Evolutionary conservation across 164 flowering plant genomes (phyloP), one percentile per base, ranked within the genome.

Genomic region (Nymphaea thermarum): DNA sequence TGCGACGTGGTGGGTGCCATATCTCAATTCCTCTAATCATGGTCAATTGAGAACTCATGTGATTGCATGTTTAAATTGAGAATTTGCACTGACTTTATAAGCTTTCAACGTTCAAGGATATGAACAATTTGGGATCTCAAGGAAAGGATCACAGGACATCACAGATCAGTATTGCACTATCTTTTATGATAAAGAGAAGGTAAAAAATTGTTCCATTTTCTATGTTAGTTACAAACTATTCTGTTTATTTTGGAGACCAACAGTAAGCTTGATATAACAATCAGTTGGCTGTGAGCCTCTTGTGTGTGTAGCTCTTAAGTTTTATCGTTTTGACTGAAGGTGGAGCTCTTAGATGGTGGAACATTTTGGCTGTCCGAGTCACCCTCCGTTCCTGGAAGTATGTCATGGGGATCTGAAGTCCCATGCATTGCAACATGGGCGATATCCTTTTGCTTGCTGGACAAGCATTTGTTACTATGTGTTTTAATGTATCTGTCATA

Each of bases 361-460:
- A 91, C 97, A 5, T 93, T 93, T 83, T 93, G 97, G 98, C 72
- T 93, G 70, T 93, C 98, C 3, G 98, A 93, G 80, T 90, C 98
- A 42, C 98, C 98, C 63, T 90, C 98, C 43, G 98, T 90, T 65
- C 97, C 92, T 59, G 97, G 96, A 79, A 91, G 97, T 85, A 84
- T 77, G 62, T 84, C 97, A 61, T 93, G 96, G 97, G 94, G 97
- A 41, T 85, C 96, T 53, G 73, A 62, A 69, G 94, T 81, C 80
- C 98, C 98, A 43, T 85, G 93, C 71, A 85, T 91, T 72, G 93
- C 96, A 59, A 91, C 98, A 60, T 93, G 98, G 98, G 96, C 81
- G 42, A 93, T 93, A 93, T 93, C 98, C 98, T 88, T 85, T 66
- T 66, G 7, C 57, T 51, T 51, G 57, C 57, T 51, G 36, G 36